These are phyloP conservation scores for Boletus sp. DNA, from an alignment of 1,284 basidiomycete genomes.

Conservation along the genomic window DNA sequence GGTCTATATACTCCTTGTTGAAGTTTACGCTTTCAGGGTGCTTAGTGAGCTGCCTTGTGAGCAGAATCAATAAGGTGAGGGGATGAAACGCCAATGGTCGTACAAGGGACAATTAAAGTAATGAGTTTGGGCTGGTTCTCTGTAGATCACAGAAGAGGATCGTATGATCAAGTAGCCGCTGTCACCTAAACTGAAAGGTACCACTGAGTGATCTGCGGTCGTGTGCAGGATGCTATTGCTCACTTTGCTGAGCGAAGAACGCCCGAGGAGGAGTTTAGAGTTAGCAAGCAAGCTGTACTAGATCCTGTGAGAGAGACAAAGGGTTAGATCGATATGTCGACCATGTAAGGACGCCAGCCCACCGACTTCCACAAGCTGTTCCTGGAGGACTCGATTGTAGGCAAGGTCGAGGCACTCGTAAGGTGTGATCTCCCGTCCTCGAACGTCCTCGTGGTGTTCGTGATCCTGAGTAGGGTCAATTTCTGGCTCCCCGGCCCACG, in stretches of 20 bases:
- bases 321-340: background rate
- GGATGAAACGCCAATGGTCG: slow-evolving; percentile 5
- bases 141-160: slow-evolving; percentile 59
- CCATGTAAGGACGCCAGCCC: slow-evolving; percentile 22
- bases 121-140: slow-evolving; percentile 67
- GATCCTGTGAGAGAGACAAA: slow-evolving; percentile 51
- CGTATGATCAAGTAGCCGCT: slow-evolving; percentile 81
- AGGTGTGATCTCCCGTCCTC: slow-evolving; percentile 69
- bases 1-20: slow-evolving; percentile 48
- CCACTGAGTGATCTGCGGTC: slow-evolving; percentile 4
- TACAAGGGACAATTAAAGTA: slow-evolving; percentile 74
- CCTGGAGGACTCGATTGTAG: slow-evolving; percentile 66
- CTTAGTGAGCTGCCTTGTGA: slow-evolving; percentile 64
- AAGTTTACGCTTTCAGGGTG: slow-evolving; percentile 49
- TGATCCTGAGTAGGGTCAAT: slow-evolving; percentile 50
- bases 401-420: slow-evolving; percentile 69
- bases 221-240: slow-evolving; percentile 23
- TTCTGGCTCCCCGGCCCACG: slow-evolving; percentile 71
- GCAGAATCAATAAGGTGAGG: slow-evolving; percentile 4
- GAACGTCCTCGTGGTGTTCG: slow-evolving; percentile 46
- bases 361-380: slow-evolving; percentile 73
- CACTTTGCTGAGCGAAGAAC: slow-evolving; percentile 78
- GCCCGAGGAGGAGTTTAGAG: slow-evolving; percentile 73
- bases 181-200: slow-evolving; percentile 66
- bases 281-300: slow-evolving; percentile 81